These are phyloP conservation scores for Aspergillus calidoustus DNA, from an alignment of 2,329 filamentous ascomycete species.

Conservation along the genomic window DNA sequence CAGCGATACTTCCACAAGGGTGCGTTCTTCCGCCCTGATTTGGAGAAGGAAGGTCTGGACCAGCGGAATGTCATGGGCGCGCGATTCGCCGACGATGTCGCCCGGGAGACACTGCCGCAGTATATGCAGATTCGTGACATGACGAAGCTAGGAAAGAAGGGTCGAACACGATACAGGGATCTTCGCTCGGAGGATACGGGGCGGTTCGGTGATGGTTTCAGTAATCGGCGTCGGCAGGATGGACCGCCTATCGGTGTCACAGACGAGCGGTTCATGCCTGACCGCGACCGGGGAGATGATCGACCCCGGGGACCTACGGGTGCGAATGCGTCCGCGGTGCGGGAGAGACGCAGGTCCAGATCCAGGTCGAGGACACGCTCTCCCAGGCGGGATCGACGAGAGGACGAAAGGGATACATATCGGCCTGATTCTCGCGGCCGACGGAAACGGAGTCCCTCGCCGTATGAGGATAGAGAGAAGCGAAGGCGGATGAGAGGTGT, in stretches of 20 bases:
- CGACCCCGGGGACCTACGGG: slow-evolving; percentile 46
- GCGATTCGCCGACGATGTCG: slow-evolving; percentile 81
- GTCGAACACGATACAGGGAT: slow-evolving; percentile 86
- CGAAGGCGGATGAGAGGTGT: slow-evolving; percentile 41
- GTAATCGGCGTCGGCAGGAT: slow-evolving; percentile 34
- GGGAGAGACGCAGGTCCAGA: slow-evolving; percentile 40
- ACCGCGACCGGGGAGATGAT: slow-evolving; percentile 38
- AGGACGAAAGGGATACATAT: slow-evolving; percentile 55
- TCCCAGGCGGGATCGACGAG: slow-evolving; percentile 47
- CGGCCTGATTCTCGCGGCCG: slow-evolving; percentile 42
- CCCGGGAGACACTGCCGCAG: slow-evolving; percentile 82
- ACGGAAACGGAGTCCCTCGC: slow-evolving; percentile 49
- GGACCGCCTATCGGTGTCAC: slow-evolving; percentile 44
- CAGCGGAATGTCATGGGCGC: slow-evolving; percentile 85
- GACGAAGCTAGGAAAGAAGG: slow-evolving; percentile 91
- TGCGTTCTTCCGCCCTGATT: slow-evolving; percentile 88
- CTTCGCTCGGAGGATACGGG: slow-evolving; percentile 90
- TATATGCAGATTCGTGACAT: slow-evolving; percentile 92
- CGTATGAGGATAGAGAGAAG: slow-evolving; percentile 48
- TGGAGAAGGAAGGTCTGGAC: slow-evolving; percentile 74
- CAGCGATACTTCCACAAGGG: slow-evolving; percentile 97
- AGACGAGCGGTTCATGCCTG: slow-evolving; percentile 54
- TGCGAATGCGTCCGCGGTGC: slow-evolving; percentile 51
- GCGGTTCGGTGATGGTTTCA: slow-evolving; percentile 64
- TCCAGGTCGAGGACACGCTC: slow-evolving; percentile 60